phyloP scores from a whole-genome alignment of 2,329 filamentous ascomycete species.

The Botryotinia convoluta region DNA sequence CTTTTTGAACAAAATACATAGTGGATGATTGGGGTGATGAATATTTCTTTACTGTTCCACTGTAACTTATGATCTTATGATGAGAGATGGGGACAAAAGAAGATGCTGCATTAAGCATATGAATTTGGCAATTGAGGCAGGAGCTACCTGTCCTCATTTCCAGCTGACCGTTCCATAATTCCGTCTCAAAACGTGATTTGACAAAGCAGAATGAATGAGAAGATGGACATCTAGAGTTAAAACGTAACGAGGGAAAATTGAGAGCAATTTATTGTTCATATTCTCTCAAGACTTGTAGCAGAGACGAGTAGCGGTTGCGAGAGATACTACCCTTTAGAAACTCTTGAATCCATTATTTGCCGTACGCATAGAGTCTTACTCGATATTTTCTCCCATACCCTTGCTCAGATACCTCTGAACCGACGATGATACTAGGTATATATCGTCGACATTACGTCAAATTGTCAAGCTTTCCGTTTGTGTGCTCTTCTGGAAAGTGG shows the following conservation, averaged over 20 bases:
- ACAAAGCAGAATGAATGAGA: background rate
- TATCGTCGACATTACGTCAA: too few species aligned
- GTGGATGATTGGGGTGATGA: background rate
- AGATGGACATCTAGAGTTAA: background rate
- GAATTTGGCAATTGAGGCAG: background rate
- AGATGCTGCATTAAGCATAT: background rate
- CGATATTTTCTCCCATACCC: background rate
- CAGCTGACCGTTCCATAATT: background rate
- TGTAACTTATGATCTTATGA: background rate
- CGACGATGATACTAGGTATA: background rate
- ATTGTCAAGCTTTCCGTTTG: background rate
- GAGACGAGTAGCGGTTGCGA: too few species aligned
- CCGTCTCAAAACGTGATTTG: too few species aligned
- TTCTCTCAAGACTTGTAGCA: background rate
- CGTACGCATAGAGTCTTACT: background rate
- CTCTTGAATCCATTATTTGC: too few species aligned
- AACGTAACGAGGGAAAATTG: background rate
- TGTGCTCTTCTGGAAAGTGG: background rate
- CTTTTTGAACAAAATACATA: too few species aligned
- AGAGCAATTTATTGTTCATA: background rate
- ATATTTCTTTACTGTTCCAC: too few species aligned
- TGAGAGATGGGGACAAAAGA: background rate
- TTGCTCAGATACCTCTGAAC: background rate
- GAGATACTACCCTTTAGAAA: background rate
- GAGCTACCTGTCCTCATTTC: background rate